These are phyloP conservation scores for Rhynchospora tenuis DNA, from an alignment of 176 grass and related monocot genomes.

Conservation along the genomic window DNA sequence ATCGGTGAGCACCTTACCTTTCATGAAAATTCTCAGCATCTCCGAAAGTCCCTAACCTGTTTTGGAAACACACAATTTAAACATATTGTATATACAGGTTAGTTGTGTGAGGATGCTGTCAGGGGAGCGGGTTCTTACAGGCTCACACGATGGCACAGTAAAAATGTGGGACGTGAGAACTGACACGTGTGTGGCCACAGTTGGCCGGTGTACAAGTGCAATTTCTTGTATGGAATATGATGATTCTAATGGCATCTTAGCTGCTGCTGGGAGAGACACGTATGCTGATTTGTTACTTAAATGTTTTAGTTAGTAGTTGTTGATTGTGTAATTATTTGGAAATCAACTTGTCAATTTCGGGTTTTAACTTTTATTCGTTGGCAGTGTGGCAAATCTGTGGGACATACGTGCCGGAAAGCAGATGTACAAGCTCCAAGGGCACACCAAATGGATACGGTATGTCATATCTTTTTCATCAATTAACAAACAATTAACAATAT, in stretches of 20 bases:
- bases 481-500: background rate
- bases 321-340: constrained; percentile 13
- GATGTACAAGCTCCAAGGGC: constrained; percentile 94
- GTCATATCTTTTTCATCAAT: background rate
- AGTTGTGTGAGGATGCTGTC: constrained; percentile 96
- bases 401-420: constrained; percentile 88
- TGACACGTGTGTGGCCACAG: constrained; percentile 96
- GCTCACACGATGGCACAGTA: constrained; percentile 87
- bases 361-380: constrained; percentile 27
- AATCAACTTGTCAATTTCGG: constrained; percentile 18
- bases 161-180: constrained; percentile 99
- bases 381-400: constrained; percentile 88
- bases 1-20: constrained; percentile 43
- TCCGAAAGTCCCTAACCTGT: background rate
- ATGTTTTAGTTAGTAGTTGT: constrained; percentile 18
- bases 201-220: constrained; percentile 83
- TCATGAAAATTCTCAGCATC: constrained; percentile 25
- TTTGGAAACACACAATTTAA: constrained; percentile 1
- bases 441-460: constrained; percentile 98
- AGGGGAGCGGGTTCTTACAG: constrained; percentile 92
- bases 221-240: constrained; percentile 98
- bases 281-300: constrained; percentile 37
- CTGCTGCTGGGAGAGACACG: constrained; percentile 93
- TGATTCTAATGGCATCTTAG: constrained; percentile 83
- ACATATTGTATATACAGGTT: constrained; percentile 42